Evolutionary conservation across 106 monocot species (phyloP).

Genomic region (Posidonia australis): DNA sequence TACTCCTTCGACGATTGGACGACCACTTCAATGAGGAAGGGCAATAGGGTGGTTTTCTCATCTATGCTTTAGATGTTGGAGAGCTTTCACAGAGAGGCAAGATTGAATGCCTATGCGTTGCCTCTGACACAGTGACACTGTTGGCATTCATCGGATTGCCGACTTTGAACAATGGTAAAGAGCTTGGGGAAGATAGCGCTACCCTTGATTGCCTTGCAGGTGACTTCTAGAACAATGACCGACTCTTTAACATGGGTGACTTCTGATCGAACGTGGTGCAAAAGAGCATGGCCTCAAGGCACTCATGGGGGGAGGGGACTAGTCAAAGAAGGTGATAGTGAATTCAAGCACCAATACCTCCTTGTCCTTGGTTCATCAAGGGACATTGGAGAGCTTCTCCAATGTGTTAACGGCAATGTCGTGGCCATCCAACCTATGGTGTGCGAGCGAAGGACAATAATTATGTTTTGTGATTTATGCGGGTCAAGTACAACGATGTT

Average conservation of each 20-base stretch:
- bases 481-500: slow-evolving; percentile 62
- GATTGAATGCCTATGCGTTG: slow-evolving; percentile 85
- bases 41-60: slow-evolving; percentile 73
- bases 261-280: slow-evolving; percentile 46
- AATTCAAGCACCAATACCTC: slow-evolving; percentile 29
- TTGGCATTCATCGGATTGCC: slow-evolving; percentile 90
- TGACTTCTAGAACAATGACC: slow-evolving; percentile 39
- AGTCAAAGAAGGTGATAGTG: slow-evolving; percentile 50
- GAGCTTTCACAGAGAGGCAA: slow-evolving; percentile 65
- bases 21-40: slow-evolving; percentile 81
- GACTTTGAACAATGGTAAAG: slow-evolving; percentile 68
- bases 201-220: slow-evolving; percentile 61
- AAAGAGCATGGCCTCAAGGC: slow-evolving; percentile 71
- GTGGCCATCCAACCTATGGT: slow-evolving; percentile 41
- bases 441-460: slow-evolving; percentile 70
- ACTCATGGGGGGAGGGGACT: slow-evolving; percentile 42
- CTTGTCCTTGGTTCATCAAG: slow-evolving; percentile 49
- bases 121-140: slow-evolving; percentile 82
- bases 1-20: no score
- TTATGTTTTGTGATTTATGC: slow-evolving; percentile 83
- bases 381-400: slow-evolving; percentile 58
- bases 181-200: slow-evolving; percentile 66
- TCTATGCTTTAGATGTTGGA: slow-evolving; percentile 90
- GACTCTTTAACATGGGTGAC: slow-evolving; percentile 31
- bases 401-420: slow-evolving; percentile 48